Evolutionary conservation across 2,329 filamentous ascomycete genomes (phyloP), one percentile per base, ranked within the genome.

Genomic region (Venturia asperata): DNA sequence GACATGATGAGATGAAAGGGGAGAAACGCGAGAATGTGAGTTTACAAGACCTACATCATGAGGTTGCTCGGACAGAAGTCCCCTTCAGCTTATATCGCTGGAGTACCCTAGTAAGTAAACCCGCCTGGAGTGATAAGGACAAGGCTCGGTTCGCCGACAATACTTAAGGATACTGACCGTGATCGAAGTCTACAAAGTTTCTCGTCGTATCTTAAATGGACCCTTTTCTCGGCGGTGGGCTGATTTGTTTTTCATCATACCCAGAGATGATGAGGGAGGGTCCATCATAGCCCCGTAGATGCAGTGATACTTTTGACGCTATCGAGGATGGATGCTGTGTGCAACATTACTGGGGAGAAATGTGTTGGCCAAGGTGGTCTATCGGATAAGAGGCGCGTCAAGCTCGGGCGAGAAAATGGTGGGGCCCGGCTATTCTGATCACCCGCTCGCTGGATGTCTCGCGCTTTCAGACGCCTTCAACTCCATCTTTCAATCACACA

Each of bases 351-450:
- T n/a, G n/a, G n/a, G n/a, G n/a, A n/a, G n/a, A n/a, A n/a, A n/a
- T n/a, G n/a, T n/a, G 27, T 49, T 49, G 21, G 47, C 21, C 13
- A 11, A 27, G 21, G 45, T 10, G 19, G 45, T 47, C 19, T 24
- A 47, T 47, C 45, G 13, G 47, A 49, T 49, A 49, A 49, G 21
- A 49, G 11, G 2, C 21, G 10, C 4, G 9, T 21, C 11, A 21
- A 52, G 47, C 47, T 52, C 47, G 47, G 47, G 21, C 47, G 47
- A 52, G 47, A 52, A 52, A 49, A 52, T 27, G 9, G 47, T 3
- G 47, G 47, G 5, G 11, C 21, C 47, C 47, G 47, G 47, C 47
- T 52, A 27, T 15, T 15, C 9, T n/a, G 39, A 41, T 5, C 10
- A 15, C 39, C 39, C 39, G 27, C 24, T 21, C 21, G 21, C 47